Percentiles rank a stretch among this genome's conserved stretches.
Evolutionary conservation across 306 rosid species (phyloP).

Genomic region (Vigna radiata): DNA sequence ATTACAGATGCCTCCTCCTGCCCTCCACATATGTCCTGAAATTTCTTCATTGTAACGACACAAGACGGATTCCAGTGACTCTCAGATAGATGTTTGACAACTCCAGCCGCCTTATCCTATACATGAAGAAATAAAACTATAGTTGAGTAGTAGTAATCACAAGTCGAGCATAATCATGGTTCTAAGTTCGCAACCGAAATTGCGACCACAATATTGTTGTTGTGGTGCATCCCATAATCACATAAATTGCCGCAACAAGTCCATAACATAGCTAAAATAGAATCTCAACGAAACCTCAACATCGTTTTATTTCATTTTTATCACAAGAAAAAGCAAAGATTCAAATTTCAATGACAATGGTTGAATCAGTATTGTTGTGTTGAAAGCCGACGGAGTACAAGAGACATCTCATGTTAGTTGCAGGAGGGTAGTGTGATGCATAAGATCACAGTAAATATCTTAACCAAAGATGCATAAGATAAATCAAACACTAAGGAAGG

Average conservation of each 20-base stretch:
- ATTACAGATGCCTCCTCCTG: conserved; percentile 65
- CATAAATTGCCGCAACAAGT: neutral
- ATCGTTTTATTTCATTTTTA: neutral
- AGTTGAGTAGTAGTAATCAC: conserved; percentile 23
- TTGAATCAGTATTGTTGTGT: neutral
- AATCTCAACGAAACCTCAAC: neutral
- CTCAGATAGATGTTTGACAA: conserved; percentile 65
- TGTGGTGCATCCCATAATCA: neutral
- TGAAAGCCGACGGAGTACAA: neutral
- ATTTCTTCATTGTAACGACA: conserved; percentile 69
- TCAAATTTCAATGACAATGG: neutral
- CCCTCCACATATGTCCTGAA: conserved; percentile 77
- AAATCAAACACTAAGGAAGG: neutral
- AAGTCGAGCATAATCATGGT: conserved; percentile 1
- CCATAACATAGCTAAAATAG: neutral
- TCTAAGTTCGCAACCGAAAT: no score
- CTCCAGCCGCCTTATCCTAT: conserved; percentile 73
- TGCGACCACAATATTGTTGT: no score
- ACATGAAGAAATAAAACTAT: conserved; percentile 37
- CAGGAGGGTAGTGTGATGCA: neutral
- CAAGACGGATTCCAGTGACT: conserved; percentile 76
- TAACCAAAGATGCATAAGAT: conserved; percentile 7
- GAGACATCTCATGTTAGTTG: neutral
- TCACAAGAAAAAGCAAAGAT: neutral
- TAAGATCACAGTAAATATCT: neutral